Evolutionary conservation across 1,139 yeast genomes (phyloP), one percentile per base, ranked within the genome.

Genomic region (Geotrichum macrosporum): DNA sequence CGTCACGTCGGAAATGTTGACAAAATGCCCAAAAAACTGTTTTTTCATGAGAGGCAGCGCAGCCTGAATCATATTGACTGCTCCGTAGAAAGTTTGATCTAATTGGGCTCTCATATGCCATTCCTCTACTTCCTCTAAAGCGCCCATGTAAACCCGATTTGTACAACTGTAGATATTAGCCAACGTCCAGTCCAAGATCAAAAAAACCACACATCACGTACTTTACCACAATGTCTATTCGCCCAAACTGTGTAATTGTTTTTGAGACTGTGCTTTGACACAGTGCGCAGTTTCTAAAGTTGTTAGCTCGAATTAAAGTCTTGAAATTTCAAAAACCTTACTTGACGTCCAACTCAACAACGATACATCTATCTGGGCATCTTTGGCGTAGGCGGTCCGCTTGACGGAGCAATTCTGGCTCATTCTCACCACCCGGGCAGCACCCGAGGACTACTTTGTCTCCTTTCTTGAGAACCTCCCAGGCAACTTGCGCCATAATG

Each of bases 51-150:
- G 32, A 1, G 67, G 68, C 20, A 65, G 48, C 3, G 56, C 58
- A 0, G 66, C 60, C 19, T 62, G 57, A 24, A 63, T 59, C 33
- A 62, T 47, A 43, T 61, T 65, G 10, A 63, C 56, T 5, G 62
- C 59, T 4, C 63, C 56, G 46, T 56, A 60, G 29, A 62, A 57
- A n/a, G 57, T 53, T 12, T 51, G 47, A 36, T 63, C 63, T 41
- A 62, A 43, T 50, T 65, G 67, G 21, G 58, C 61, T 6, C 58
- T 52, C 39, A 64, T 42, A 32, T 62, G 64, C 59, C 63, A 59
- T 24, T 56, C 62, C 30, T 54, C 57, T 26, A 60, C 55, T 41
- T 62, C 68, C 38, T 63, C 65, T 3, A 65, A 29, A 1, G 65
- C 55, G 8, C 66, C 65, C 10, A 62, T 58, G 47, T 51, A 48